Base-by-base conservation (phyloP, 179 eudicot species). In the Monotropa hypopitys region DNA sequence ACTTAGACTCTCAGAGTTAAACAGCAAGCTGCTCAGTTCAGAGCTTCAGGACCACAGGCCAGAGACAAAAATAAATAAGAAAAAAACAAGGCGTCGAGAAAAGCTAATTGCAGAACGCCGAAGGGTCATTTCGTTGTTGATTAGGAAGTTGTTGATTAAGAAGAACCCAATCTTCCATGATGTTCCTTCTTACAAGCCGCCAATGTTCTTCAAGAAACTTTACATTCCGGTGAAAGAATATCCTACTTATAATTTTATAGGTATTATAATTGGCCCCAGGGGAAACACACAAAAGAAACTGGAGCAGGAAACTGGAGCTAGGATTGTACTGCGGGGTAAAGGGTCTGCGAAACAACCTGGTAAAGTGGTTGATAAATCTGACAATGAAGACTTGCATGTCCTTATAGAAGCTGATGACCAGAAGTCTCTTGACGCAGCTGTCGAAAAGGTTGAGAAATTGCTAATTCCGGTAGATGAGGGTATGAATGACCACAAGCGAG, bases 251-350 rank as follows among this genome's bases (percentile, higher is more conserved):
- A 85, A 85, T 32, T 85, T 85, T 61, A 35, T 82, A 40, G 87
- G 85, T 21, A 68, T 82, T 33, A 85, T 85, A 78, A 56, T 85
- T 50, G 87, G 87, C 1, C 87, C 87, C 5, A 82, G 81, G 68
- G 87, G 85, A 43, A 85, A 80, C 73, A 85, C 85, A 9, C 83
- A 63, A 49, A 85, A 85, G 85, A 80, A 75, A 76, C 80, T 85
- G 87, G 82, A 82, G 68, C 72, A 62, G 65, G 80, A 82, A 78
- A 82, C 75, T 71, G 83, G 87, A 13, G 87, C 85, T 18, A 85
- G 20, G 73, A 82, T 85, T 65, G 50, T 70, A 2, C 66, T 85
- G 70, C 80, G 85, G 56, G 84, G 87, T 35, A 82, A 72, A 73
- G 83, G 80, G 43, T 75, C 76, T 5, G 30, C 32, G 12, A 50